Evolutionary conservation across 768 basidiomycete species (phyloP).

Genomic region (Galerina sulciceps): DNA sequence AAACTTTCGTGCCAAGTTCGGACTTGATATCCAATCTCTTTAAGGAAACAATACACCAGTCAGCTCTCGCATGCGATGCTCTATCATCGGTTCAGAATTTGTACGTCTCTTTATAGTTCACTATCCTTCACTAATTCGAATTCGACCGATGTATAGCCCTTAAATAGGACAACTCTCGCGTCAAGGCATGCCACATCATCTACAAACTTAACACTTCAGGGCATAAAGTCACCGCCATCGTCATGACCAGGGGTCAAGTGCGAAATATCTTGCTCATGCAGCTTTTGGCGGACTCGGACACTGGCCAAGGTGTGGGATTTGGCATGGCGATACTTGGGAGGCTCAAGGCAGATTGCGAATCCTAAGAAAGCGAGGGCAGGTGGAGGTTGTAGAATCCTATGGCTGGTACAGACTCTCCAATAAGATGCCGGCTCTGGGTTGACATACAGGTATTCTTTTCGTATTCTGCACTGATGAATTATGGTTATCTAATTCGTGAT

Average conservation of each 20-base stretch:
- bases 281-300: constrained; percentile 80
- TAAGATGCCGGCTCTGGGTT: too few species aligned
- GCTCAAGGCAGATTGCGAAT: constrained; percentile 70
- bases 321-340: too few species aligned
- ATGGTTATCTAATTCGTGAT: too few species aligned
- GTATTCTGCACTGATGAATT: too few species aligned
- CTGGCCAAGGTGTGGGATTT: constrained; percentile 83
- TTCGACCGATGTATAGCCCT: not conserved
- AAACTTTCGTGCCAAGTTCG: not conserved
- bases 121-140: not conserved
- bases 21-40: not conserved
- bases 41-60: constrained; percentile 95
- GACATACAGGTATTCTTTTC: too few species aligned
- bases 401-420: constrained; percentile 45
- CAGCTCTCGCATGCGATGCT: constrained; percentile 93
- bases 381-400: constrained; percentile 89
- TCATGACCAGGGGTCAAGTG: constrained; percentile 93
- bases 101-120: constrained; percentile 36
- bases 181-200: constrained; percentile 94
- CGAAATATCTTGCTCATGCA: constrained; percentile 89
- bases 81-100: constrained; percentile 84
- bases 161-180: constrained; percentile 64
- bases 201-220: constrained; percentile 86
- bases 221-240: constrained; percentile 81
- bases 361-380: constrained; percentile 48